A percentile compares a stretch with the other conserved stretches of the same genome.
Conservation (phyloP, 2,329 filamentous ascomycete species). For the Aureobasidium melanogenum region DNA sequence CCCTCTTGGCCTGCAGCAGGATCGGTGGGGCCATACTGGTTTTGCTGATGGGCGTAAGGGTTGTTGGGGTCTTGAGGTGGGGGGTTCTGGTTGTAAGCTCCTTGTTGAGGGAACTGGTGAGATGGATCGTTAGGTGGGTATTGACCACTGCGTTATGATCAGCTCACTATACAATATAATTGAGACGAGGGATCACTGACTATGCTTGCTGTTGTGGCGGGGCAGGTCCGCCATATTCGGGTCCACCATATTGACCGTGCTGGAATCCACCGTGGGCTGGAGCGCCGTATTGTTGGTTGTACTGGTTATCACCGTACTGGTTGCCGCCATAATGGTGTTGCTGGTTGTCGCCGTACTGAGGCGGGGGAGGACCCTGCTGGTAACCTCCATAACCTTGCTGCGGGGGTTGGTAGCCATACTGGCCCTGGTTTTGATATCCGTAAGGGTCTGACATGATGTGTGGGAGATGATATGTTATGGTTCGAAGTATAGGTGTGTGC, state of each 20-base stretch:
- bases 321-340: conserved; percentile 18
- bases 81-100: conserved; percentile 30
- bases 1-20: conserved; percentile 41
- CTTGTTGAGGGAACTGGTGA: conserved; percentile 29
- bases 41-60: conserved; percentile 27
- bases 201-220: conserved; percentile 25
- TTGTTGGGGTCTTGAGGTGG: conserved; percentile 27
- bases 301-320: conserved; percentile 16
- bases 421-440: conserved; percentile 28
- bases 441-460: conserved; percentile 44
- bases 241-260: conserved; percentile 31
- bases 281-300: conserved; percentile 25
- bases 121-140: conserved; percentile 18
- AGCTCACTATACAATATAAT: conserved; percentile 19
- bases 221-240: conserved; percentile 23
- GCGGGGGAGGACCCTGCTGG: conserved; percentile 11
- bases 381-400: conserved; percentile 16
- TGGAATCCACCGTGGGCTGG: conserved; percentile 42
- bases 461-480: neutral
- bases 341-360: conserved; percentile 13
- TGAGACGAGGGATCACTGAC: conserved; percentile 22
- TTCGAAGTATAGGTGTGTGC: neutral
- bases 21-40: conserved; percentile 34
- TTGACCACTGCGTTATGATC: conserved; percentile 18
- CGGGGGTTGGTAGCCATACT: conserved; percentile 2